Evolutionary conservation across 495 filamentous ascomycete species (phyloP).

Genomic region (Xylaria scruposa): DNA sequence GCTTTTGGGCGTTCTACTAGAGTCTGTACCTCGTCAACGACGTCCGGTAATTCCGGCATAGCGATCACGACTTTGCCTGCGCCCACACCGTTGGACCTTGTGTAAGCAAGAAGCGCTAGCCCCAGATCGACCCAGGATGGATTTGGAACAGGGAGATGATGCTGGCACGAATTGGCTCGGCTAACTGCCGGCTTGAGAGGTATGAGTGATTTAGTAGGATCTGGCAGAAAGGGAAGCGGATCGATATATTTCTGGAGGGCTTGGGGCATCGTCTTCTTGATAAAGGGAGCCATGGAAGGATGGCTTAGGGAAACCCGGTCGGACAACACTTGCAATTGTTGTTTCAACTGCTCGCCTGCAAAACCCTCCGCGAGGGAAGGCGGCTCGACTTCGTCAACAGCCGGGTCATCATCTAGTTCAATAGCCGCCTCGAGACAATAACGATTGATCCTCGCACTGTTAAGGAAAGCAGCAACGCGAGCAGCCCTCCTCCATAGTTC

Average conservation of each 20-base stretch:
- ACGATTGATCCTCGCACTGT: slow-evolving; percentile 76
- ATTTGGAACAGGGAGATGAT: slow-evolving; percentile 44
- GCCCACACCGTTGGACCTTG: slow-evolving; percentile 36
- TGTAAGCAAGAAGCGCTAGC: slow-evolving; percentile 44
- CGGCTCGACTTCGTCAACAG: slow-evolving; percentile 73
- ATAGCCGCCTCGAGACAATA: slow-evolving; percentile 93
- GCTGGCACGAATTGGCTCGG: slow-evolving; percentile 63
- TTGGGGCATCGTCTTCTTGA: slow-evolving; percentile 66
- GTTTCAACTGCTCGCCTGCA: slow-evolving; percentile 77
- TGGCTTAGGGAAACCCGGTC: slow-evolving; percentile 75
- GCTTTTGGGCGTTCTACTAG: slow-evolving; percentile 40
- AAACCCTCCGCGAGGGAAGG: slow-evolving; percentile 85
- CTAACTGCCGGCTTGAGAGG: slow-evolving; percentile 36
- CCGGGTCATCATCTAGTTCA: slow-evolving; percentile 79
- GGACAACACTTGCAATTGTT: slow-evolving; percentile 68
- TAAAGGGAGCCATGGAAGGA: slow-evolving; percentile 66
- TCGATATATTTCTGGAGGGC: slow-evolving; percentile 72
- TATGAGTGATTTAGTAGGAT: slow-evolving; percentile 50
- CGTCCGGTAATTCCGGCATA: slow-evolving; percentile 42
- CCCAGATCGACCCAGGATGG: slow-evolving; percentile 53
- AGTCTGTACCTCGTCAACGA: slow-evolving; percentile 47
- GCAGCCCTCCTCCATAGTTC: slow-evolving; percentile 93
- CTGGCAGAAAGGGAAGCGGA: slow-evolving; percentile 77
- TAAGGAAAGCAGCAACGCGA: slow-evolving; percentile 74
- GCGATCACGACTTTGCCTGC: slow-evolving; percentile 19